These are phyloP conservation scores for Pleurotus tuoliensis DNA, from an alignment of 768 basidiomycete genomes.

Conservation along the genomic window DNA sequence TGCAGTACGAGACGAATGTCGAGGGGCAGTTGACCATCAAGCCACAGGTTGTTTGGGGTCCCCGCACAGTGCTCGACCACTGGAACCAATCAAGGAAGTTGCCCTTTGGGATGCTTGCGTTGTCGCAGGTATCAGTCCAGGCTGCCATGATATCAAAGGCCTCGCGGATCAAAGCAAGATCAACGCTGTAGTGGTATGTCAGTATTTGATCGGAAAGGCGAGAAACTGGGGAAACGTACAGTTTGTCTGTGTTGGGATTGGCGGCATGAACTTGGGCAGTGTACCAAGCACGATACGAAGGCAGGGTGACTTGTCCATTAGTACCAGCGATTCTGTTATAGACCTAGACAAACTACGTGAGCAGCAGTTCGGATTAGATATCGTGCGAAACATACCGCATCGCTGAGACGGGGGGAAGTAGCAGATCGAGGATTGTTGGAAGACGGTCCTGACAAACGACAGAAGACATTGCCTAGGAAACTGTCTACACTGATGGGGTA, in stretches of 20 bases:
- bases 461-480: conserved; percentile 10
- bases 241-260: conserved; percentile 1
- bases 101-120: conserved; percentile 5
- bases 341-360: conserved; percentile 1
- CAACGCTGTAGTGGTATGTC: not conserved
- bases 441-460: conserved; percentile 9
- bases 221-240: not conserved
- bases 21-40: conserved; percentile 5
- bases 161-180: conserved; percentile 10
- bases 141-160: conserved; percentile 13
- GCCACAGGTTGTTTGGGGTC: conserved; percentile 9
- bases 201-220: not conserved
- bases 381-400: not conserved
- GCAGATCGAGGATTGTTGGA: not conserved
- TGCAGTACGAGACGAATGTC: conserved; percentile 9
- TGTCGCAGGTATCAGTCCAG: conserved; percentile 13
- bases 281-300: conserved; percentile 10
- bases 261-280: not conserved
- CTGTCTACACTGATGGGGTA: conserved; percentile 11
- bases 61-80: conserved; percentile 9
- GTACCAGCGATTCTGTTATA: not conserved
- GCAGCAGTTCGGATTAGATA: not conserved
- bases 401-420: conserved; percentile 9
- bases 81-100: conserved; percentile 15
- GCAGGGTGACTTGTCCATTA: not conserved